Percentiles rank a stretch among this genome's conserved stretches.
These are phyloP conservation scores for Ulota crispa DNA, from an alignment of 225 moss, liverwort and hornwort genomes.

Conservation along the genomic window DNA sequence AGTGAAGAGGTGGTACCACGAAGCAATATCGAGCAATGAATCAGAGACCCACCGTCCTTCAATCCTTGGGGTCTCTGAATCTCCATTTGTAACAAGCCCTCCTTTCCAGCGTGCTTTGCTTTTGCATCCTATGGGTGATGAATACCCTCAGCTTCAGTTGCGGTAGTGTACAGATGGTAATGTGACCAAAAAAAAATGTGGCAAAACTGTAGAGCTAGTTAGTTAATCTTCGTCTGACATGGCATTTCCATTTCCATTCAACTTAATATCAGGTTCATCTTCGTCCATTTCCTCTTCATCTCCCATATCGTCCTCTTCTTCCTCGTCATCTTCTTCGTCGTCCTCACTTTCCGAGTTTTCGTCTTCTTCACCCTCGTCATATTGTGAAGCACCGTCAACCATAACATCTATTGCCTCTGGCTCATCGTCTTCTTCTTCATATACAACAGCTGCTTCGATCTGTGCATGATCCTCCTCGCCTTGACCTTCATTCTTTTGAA, in stretches of 20 bases:
- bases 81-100: conserved; percentile 9
- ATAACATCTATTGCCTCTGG: conserved; percentile 77
- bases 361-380: conserved; percentile 46
- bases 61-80: conserved; percentile 2
- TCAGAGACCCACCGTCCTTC: conserved; percentile 2
- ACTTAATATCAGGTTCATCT: conserved; percentile 52
- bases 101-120: conserved; percentile 31
- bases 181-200: conserved; percentile 20
- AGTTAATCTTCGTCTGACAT: conserved; percentile 33
- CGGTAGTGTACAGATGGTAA: conserved; percentile 43
- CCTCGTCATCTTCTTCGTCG: conserved; percentile 37
- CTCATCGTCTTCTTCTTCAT: conserved; percentile 91
- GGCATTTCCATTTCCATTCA: conserved; percentile 51
- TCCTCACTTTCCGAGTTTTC: conserved; percentile 35
- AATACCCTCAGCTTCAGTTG: conserved; percentile 17
- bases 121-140: conserved; percentile 34
- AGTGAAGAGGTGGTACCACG: conserved; percentile 5
- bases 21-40: neutral
- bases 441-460: conserved; percentile 63
- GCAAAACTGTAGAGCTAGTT: conserved; percentile 4
- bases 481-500: conserved; percentile 50
- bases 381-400: conserved; percentile 45
- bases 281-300: conserved; percentile 50
- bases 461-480: conserved; percentile 35
- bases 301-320: conserved; percentile 51